These are phyloP conservation scores for Fragosphaeria purpurea DNA, from an alignment of 2,329 filamentous ascomycete genomes.

Conservation along the genomic window DNA sequence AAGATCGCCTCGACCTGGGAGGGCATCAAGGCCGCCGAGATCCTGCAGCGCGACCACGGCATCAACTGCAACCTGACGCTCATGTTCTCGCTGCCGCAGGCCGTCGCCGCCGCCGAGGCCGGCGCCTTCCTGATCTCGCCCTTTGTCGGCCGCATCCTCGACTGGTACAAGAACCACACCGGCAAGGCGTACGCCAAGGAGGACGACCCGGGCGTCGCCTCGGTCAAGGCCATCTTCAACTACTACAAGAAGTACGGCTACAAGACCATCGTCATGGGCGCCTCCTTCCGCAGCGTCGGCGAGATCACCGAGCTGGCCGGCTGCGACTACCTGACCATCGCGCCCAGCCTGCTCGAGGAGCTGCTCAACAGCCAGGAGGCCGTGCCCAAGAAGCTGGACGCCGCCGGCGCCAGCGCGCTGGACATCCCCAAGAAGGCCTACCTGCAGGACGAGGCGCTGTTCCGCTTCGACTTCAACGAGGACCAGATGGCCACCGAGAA, in stretches of 20 bases:
- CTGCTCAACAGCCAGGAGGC: slow-evolving; percentile 72
- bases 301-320: slow-evolving; percentile 98
- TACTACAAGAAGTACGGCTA: slow-evolving; percentile 99
- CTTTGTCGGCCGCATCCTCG: slow-evolving; percentile 97
- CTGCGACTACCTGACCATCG: slow-evolving; percentile 98
- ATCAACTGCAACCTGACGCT: slow-evolving; percentile 99
- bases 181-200: slow-evolving; percentile 87
- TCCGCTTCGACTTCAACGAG: slow-evolving; percentile 99
- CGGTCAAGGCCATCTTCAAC: slow-evolving; percentile 91
- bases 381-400: slow-evolving; percentile 89
- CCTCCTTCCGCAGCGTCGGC: slow-evolving; percentile 90
- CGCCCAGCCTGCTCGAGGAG: slow-evolving; percentile 88
- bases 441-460: slow-evolving; percentile 77
- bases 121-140: slow-evolving; percentile 96
- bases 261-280: slow-evolving; percentile 99
- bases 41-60: slow-evolving; percentile 88
- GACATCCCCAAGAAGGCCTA: slow-evolving; percentile 83
- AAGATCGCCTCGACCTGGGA: slow-evolving; percentile 99
- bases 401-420: slow-evolving; percentile 52
- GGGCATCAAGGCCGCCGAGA: slow-evolving; percentile 97
- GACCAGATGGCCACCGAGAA: slow-evolving; percentile 99
- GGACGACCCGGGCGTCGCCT: slow-evolving; percentile 94
- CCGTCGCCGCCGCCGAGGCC: slow-evolving; percentile 91
- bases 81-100: slow-evolving; percentile 94
- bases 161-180: slow-evolving; percentile 96